Base-by-base conservation (phyloP, 2,329 filamentous ascomycete species). In the Dactylellina haptotyla region DNA sequence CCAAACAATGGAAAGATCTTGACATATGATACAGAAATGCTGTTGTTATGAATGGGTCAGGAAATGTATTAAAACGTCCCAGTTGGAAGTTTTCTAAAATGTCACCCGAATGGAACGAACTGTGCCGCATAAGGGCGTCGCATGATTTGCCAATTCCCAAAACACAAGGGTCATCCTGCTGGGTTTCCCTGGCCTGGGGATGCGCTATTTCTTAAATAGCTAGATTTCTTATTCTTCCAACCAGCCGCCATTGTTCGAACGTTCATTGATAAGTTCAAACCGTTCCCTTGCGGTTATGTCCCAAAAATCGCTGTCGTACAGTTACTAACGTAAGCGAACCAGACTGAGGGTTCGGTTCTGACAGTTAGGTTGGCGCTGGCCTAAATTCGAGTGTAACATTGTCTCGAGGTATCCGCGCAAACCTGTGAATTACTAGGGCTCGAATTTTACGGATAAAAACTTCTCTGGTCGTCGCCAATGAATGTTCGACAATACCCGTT, bases 121-220 rank as follows among this genome's bases (percentile, higher is more conserved):
- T 67, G 63, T 67, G 63, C 63, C 63, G 62, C 32, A 43, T n/a
- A 16, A 41, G 23, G 50, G 62, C 51, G 18, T 66, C 51, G 62
- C 51, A 66, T 66, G 41, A 57, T 57, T 41, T 58, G 16, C 51
- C 26, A 46, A 25, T 57, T 28, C 41, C 25, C 20, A 32, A 51
- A 50, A 25, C 30, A 10, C 41, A 57, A 58, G 51, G 51, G 45
- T 37, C 20, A n/a, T 25, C n/a, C 46, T 57, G 39, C 62, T 54
- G 59, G 48, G 59, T 28, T 14, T 46, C 54, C 34, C 59, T 23
- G 14, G 59, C 34, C 25, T 18, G 18, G 48, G 26, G 48, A 46
- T 67, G 63, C 63, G 63, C 41, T 57, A 66, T 66, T 66, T 66
- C 62, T 58, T n/a, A 43, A 28, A 28, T n/a, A n/a, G n/a, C n/a